Conservation (phyloP, 306 rosid genomes). For the Benincasa hispida region DNA sequence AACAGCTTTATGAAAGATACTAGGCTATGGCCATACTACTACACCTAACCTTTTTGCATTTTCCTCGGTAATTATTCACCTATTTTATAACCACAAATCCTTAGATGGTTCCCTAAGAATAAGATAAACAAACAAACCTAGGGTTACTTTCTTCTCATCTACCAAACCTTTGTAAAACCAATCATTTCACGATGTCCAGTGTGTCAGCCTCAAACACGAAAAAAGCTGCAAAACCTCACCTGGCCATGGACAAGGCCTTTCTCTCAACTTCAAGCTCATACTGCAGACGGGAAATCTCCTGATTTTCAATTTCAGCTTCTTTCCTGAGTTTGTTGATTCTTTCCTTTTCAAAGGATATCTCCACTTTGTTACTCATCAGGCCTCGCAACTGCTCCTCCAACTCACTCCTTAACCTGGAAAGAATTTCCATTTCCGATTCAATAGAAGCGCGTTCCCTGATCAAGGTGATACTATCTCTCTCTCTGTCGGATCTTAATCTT, state of each 20-base stretch:
- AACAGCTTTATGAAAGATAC: neutral
- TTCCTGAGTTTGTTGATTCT: slow-evolving; percentile 60
- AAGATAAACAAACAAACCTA: neutral
- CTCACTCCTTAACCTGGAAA: slow-evolving; percentile 62
- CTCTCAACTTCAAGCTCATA: slow-evolving; percentile 95
- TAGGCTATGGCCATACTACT: neutral
- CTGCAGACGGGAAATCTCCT: slow-evolving; percentile 68
- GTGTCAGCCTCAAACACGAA: neutral
- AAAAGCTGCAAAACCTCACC: slow-evolving; percentile 31
- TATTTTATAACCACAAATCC: neutral
- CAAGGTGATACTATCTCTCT: slow-evolving; percentile 44
- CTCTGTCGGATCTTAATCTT: slow-evolving; percentile 63
- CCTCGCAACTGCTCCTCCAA: slow-evolving; percentile 78
- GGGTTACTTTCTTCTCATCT: neutral
- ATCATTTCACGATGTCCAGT: neutral
- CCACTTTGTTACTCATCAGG: slow-evolving; percentile 64
- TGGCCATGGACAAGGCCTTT: slow-evolving; percentile 97
- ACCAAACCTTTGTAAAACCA: neutral
- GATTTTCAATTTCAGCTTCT: slow-evolving; percentile 75
- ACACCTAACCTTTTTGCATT: neutral
- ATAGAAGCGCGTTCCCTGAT: slow-evolving; percentile 62
- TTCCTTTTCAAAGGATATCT: slow-evolving; percentile 72
- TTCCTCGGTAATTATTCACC: neutral
- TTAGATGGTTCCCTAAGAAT: neutral
- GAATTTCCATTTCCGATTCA: slow-evolving; percentile 87